These are phyloP conservation scores for Monosporascus sp. DNA, from an alignment of 2,329 filamentous ascomycete genomes.

Conservation along the genomic window DNA sequence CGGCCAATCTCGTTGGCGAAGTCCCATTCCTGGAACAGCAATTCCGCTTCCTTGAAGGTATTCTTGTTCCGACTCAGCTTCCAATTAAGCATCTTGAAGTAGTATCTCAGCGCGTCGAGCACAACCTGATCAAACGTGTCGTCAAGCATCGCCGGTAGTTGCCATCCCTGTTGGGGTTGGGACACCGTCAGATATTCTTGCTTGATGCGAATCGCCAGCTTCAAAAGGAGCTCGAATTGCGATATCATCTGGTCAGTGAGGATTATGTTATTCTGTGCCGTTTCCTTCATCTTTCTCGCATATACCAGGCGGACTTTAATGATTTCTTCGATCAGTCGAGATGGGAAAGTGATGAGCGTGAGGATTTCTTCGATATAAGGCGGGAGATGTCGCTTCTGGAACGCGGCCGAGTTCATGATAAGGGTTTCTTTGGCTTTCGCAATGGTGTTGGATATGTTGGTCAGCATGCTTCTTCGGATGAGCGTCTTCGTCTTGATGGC, in stretches of 20 bases:
- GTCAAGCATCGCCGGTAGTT: slow-evolving; percentile 91
- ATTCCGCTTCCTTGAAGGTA: slow-evolving; percentile 97
- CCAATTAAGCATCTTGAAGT: slow-evolving; percentile 98
- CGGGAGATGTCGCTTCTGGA: slow-evolving; percentile 83
- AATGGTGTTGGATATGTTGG: slow-evolving; percentile 79
- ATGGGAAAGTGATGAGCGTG: slow-evolving; percentile 95
- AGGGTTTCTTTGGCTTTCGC: slow-evolving; percentile 89
- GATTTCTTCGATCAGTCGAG: slow-evolving; percentile 91
- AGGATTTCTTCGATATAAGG: slow-evolving; percentile 96
- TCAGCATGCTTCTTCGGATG: slow-evolving; percentile 68
- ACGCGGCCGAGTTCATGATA: slow-evolving; percentile 78
- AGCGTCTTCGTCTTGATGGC: slow-evolving; percentile 34
- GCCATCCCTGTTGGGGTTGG: slow-evolving; percentile 86
- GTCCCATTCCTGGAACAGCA: slow-evolving; percentile 95
- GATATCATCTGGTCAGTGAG: slow-evolving; percentile 98
- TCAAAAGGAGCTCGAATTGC: slow-evolving; percentile 90
- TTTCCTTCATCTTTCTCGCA: slow-evolving; percentile 92
- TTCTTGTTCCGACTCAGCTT: slow-evolving; percentile 97
- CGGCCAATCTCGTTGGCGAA: slow-evolving; percentile 92
- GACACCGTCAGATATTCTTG: slow-evolving; percentile 80
- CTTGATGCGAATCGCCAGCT: slow-evolving; percentile 89
- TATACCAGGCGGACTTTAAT: slow-evolving; percentile 88
- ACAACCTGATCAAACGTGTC: slow-evolving; percentile 93
- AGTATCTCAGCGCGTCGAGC: slow-evolving; percentile 89
- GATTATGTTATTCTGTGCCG: slow-evolving; percentile 83